Percentiles rank a stretch among this genome's conserved stretches.
These are phyloP conservation scores for Blastobotrys apis DNA, from an alignment of 1,139 yeast genomes.

Conservation along the genomic window DNA sequence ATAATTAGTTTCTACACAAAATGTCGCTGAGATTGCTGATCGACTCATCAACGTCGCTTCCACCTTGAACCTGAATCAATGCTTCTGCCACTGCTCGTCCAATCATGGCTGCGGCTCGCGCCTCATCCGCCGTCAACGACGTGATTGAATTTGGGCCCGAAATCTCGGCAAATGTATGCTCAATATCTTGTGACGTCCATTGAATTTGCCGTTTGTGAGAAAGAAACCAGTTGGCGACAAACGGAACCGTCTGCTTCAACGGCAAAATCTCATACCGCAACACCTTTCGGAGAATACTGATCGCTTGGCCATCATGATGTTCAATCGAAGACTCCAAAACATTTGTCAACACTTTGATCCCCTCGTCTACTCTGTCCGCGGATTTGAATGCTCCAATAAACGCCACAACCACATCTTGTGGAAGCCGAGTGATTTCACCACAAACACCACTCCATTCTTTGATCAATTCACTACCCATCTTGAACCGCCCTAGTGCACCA, in stretches of 20 bases:
- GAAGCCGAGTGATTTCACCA: slow-evolving; percentile 1
- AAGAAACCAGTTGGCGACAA: slow-evolving; percentile 25
- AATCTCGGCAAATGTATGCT: slow-evolving; percentile 21
- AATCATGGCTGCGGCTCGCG: slow-evolving; percentile 19
- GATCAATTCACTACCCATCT: slow-evolving; percentile 22
- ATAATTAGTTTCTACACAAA: slow-evolving; percentile 1
- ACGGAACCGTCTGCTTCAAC: slow-evolving; percentile 18
- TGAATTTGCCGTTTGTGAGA: slow-evolving; percentile 18
- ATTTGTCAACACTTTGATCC: slow-evolving; percentile 20
- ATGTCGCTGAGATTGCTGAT: slow-evolving; percentile 15
- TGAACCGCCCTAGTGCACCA: slow-evolving; percentile 31
- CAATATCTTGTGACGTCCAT: slow-evolving; percentile 24
- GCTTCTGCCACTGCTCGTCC: slow-evolving; percentile 23
- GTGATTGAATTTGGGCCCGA: slow-evolving; percentile 18
- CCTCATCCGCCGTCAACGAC: slow-evolving; percentile 17
- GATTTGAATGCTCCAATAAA: slow-evolving; percentile 28
- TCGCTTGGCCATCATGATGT: slow-evolving; percentile 18
- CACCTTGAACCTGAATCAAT: slow-evolving; percentile 22
- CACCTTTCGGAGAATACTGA: slow-evolving; percentile 23
- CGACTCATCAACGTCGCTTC: slow-evolving; percentile 22
- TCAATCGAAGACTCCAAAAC: slow-evolving; percentile 12
- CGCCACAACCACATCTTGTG: slow-evolving; percentile 27
- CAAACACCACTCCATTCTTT: slow-evolving; percentile 25
- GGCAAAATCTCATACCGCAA: slow-evolving; percentile 28
- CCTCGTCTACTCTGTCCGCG: slow-evolving; percentile 19